Conservation (phyloP, 1,284 basidiomycete genomes). For the Puccinia coronata region DNA sequence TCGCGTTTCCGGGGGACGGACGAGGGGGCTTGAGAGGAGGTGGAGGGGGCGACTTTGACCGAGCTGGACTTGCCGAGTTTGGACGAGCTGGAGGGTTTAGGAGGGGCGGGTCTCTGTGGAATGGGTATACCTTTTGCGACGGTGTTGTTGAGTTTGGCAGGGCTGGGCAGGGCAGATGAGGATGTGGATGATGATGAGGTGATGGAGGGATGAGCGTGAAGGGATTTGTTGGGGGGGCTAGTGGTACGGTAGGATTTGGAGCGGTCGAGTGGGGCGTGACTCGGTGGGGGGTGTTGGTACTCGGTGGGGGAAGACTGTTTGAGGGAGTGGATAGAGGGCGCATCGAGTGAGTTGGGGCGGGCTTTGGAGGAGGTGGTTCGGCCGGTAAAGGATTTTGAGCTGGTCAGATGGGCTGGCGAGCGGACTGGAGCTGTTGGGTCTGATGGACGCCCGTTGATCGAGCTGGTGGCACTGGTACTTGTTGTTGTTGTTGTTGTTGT, state of each 20-base stretch:
- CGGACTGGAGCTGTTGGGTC: not conserved
- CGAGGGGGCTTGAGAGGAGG: slow-evolving; percentile 53
- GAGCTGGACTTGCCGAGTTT: slow-evolving; percentile 53
- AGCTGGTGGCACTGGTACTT: not conserved
- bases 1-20: slow-evolving; percentile 55
- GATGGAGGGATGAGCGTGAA: slow-evolving; percentile 55
- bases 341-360: slow-evolving; percentile 52
- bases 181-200: slow-evolving; percentile 60
- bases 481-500: no score
- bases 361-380: slow-evolving; percentile 43
- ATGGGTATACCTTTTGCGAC: slow-evolving; percentile 38
- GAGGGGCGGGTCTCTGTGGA: slow-evolving; percentile 44
- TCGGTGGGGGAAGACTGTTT: slow-evolving; percentile 49
- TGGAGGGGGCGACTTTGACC: slow-evolving; percentile 59
- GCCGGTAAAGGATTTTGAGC: slow-evolving; percentile 46
- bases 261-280: slow-evolving; percentile 50
- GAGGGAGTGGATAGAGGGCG: slow-evolving; percentile 56
- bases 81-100: slow-evolving; percentile 40
- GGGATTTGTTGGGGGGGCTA: slow-evolving; percentile 50
- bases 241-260: slow-evolving; percentile 53
- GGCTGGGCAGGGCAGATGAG: slow-evolving; percentile 31
- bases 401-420: slow-evolving; percentile 41
- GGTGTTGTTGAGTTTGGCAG: slow-evolving; percentile 41
- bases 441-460: not conserved
- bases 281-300: not conserved